Base-by-base conservation (phyloP, 352 stramenopile genomes). In the Phytophthora syringae region DNA sequence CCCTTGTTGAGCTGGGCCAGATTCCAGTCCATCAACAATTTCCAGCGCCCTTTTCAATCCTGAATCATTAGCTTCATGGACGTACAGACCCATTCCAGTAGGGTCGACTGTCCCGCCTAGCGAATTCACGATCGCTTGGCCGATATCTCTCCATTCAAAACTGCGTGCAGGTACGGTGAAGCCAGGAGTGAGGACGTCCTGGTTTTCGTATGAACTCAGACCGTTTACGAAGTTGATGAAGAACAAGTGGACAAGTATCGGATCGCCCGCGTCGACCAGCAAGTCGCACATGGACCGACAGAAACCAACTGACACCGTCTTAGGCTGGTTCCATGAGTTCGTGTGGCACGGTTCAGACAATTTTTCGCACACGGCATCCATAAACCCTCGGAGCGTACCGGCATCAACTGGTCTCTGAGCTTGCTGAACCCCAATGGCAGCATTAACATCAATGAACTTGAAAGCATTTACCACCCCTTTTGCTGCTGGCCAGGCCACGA, bases 401-500 rank as follows among this genome's bases (percentile, higher is more conserved):
- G 28, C 30, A 40, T 62, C 47, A 12, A 62, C 43, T 7, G 54
- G 44, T 20, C 52, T 62, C 11, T 62, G 43, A 20, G 18, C 15
- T 30, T 48, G 36, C 7, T 68, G 39, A 15, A 36, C 58, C 15
- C 25, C 32, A 21, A 47, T n/a, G 1, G 57, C 58, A 27, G 47
- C 42, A 7, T 44, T 40, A 18, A 49, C 27, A 22, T 58, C 37
- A 25, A 67, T 64, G 30, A 55, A 64, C 18, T 64, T 51, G 15
- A 52, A 50, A 1, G 49, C 48, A 24, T 61, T 59, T 16, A 27
- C 37, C 5, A 64, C 24, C 12, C 42, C 34, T 12, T 52, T 36
- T 18, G 15, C 30, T 7, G 47, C 50, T 0, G 51, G 51, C 52
- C 64, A 72, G 7, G 51, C 64, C 0, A 67, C 20, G 37, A 72